Evolutionary conservation across 495 filamentous ascomycete genomes (phyloP), one percentile per base, ranked within the genome.

Genomic region (Aspergillus mulundensis): DNA sequence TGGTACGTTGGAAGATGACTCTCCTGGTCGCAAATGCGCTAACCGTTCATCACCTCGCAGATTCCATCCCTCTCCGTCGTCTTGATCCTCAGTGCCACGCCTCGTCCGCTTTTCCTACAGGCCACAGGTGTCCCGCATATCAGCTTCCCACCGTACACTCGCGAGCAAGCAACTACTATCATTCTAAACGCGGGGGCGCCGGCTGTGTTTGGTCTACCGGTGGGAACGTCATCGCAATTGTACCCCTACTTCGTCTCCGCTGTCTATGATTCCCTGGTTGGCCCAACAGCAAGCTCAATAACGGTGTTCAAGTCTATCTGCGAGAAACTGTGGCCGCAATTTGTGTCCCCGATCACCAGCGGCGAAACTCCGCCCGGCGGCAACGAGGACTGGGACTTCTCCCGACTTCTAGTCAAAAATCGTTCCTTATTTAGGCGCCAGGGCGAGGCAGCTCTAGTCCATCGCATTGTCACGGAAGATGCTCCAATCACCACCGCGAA

Each of bases 131-230:
- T 87, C 23, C 87, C 93, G 5, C 84, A 95, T 70, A 76, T 97
- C 52, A 83, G 85, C 65, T 97, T 97, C 69, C 82, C 92, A 0
- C 76, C 87, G 8, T 98, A 98, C 70, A 89, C 84, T 15, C 90
- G 91, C 63, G 63, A 83, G 39, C 87, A 97, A 63, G 82, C 87
- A 43, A 80, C 94, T 43, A 62, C 79, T 23, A 91, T 98, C 53
- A 77, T 96, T 36, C 72, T 82, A 28, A 70, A 68, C 32, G 66
- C 72, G 2, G 72, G 78, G 0, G 70, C 75, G 7, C 71, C 74
- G 5, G 41, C 46, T 7, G 53, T 73, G 2, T 59, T 66, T 12
- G 68, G 68, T 5, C 36, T 76, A 8, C 63, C 52, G 34, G 65
- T 34, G 60, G 78, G 42, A 58, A 66, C 14, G 65, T 1, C 59